Evolutionary conservation across 192 early-diverging fungal species (phyloP), one percentile per base, ranked within the genome.

Genomic region (Backusella australiensis): DNA sequence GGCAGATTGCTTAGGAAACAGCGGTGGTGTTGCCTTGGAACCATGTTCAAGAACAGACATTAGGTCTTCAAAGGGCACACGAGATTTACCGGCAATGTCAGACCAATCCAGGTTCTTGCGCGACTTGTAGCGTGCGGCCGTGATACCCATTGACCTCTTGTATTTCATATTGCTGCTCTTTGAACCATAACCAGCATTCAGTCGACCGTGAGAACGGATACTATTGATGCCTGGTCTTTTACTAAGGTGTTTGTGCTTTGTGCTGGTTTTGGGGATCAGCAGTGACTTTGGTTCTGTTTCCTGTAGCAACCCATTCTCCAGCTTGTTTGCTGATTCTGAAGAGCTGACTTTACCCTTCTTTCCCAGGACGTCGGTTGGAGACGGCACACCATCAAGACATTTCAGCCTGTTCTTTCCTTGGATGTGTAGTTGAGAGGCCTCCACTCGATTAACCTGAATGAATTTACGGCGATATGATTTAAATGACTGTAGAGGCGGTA

Each of bases 1-100:
- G 5, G 85, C 81, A 19, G 91, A 77, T 34, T 84, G 73, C 63
- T 91, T 94, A 11, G 91, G 86, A 71, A 95, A 94, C 17, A 92
- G 70, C 53, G 90, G 90, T 3, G 90, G 89, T 12, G 79, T 69
- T 6, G 84, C 86, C 15, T 85, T 85, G n/a, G 88, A 88, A 7
- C 84, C 88, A 34, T 83, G 84, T 74, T 95, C 95, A 32, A 93
- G 69, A 1, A 89, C 85, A 38, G 82, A 80, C 21, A 96, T 79
- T 1, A 94, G 81, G 12, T 81, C 81, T 74, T 93, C 89, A 71
- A 94, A 69, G 0, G 91, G 80, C 17, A 83, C 82, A 46, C 75
- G 75, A 15, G 77, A 67, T 72, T 77, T 79, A 41, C 78, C 77
- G 8, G 82, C 72, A 35, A 83, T 79, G 75, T 79, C 78, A 21